phyloP scores from a whole-genome alignment of 805 yeast species.

The Debaryomyces maramus region DNA sequence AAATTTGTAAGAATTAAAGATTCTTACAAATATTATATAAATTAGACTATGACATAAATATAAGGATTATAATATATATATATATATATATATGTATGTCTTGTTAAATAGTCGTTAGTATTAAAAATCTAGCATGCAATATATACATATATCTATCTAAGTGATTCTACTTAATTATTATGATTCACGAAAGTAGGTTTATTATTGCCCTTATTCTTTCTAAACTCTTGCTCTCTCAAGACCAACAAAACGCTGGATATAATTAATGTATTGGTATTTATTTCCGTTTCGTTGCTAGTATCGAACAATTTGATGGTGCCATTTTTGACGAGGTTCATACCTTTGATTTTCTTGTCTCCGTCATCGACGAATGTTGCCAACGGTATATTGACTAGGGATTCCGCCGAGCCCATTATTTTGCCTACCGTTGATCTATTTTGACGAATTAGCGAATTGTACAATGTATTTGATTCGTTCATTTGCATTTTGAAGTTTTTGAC shows the following conservation, averaged over 20 bases:
- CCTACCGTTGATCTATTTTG: slow-evolving; percentile 22
- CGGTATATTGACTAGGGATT: slow-evolving; percentile 24
- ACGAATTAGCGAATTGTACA: slow-evolving; percentile 19
- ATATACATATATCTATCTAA: too few species aligned
- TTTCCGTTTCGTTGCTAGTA: slow-evolving; percentile 6
- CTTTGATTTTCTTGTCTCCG: slow-evolving; percentile 21
- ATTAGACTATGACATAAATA: too few species aligned
- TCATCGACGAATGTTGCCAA: slow-evolving; percentile 31
- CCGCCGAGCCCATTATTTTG: slow-evolving; percentile 15
- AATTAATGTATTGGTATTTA: slow-evolving; percentile 20
- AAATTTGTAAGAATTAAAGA: too few species aligned
- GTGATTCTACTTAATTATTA: too few species aligned
- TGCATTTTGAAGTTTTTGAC: slow-evolving; percentile 10
- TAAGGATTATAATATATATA: too few species aligned
- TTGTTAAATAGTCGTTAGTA: too few species aligned
- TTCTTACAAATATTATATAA: too few species aligned
- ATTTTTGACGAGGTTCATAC: slow-evolving; percentile 16
- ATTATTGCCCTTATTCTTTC: slow-evolving; percentile 34
- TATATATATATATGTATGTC: too few species aligned
- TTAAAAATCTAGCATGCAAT: too few species aligned
- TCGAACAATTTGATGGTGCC: slow-evolving; percentile 26
- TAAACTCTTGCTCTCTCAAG: slow-evolving; percentile 32
- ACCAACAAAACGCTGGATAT: slow-evolving; percentile 25
- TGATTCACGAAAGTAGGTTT: slow-evolving; percentile 16
- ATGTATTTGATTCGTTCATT: slow-evolving; percentile 13